phyloP scores from a whole-genome alignment of 2,329 filamentous ascomycete species.

The Fonsecaea multimorphosa region DNA sequence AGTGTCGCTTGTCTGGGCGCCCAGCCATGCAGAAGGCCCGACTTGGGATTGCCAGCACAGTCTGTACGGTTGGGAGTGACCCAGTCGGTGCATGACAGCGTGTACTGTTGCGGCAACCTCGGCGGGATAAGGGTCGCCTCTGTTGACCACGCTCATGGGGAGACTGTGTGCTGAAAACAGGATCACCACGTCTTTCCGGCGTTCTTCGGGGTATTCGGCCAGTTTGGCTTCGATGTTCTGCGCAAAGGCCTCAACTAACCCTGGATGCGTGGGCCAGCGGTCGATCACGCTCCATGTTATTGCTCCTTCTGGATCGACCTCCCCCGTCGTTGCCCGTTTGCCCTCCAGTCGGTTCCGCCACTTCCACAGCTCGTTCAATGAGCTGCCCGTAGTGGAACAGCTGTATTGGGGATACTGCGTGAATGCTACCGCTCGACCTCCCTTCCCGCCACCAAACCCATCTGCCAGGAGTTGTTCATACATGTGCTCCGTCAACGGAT shows the following conservation, averaged over 20 bases:
- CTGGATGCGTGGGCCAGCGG: slow-evolving; percentile 90
- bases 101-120: slow-evolving; percentile 96
- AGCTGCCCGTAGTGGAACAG: slow-evolving; percentile 95
- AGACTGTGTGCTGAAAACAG: slow-evolving; percentile 95
- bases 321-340: slow-evolving; percentile 63
- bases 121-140: slow-evolving; percentile 91
- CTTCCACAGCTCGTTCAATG: slow-evolving; percentile 96
- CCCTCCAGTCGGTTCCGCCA: slow-evolving; percentile 87
- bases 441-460: slow-evolving; percentile 86
- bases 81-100: slow-evolving; percentile 91
- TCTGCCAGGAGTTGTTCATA: slow-evolving; percentile 82
- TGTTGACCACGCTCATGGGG: slow-evolving; percentile 96
- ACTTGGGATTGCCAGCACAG: slow-evolving; percentile 99
- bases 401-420: slow-evolving; percentile 99
- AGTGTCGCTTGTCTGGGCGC: slow-evolving; percentile 87
- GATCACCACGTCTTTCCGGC: slow-evolving; percentile 78
- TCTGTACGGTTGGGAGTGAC: slow-evolving; percentile 87
- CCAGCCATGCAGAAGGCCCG: slow-evolving; percentile 91
- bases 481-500: slow-evolving; percentile 92
- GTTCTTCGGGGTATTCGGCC: slow-evolving; percentile 80
- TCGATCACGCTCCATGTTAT: slow-evolving; percentile 99
- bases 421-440: slow-evolving; percentile 94
- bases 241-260: slow-evolving; percentile 89
- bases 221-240: slow-evolving; percentile 88
- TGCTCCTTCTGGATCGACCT: slow-evolving; percentile 63